Conservation (phyloP, 1,284 basidiomycete genomes). For the Ganoderma lucidum region DNA sequence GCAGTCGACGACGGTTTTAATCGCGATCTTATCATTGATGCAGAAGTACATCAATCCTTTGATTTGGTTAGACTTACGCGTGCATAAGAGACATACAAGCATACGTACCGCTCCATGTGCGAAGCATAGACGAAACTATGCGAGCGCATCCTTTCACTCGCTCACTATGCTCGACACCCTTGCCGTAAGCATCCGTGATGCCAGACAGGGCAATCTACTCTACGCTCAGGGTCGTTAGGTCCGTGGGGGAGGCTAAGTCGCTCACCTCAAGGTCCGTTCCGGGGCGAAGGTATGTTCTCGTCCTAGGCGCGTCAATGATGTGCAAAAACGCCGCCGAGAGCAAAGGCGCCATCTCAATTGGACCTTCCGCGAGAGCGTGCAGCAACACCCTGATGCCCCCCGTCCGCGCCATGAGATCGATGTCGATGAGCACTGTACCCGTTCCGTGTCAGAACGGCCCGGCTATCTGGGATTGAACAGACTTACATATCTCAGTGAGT, state of each 20-base stretch:
- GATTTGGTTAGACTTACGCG: background rate
- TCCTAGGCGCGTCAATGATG: slow-evolving; percentile 87
- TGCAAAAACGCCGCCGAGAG: slow-evolving; percentile 88
- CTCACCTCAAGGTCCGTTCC: slow-evolving; percentile 91
- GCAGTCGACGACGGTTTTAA: slow-evolving; percentile 87
- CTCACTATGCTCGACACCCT: slow-evolving; percentile 79
- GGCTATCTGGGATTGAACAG: slow-evolving; percentile 38
- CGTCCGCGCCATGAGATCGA: slow-evolving; percentile 82
- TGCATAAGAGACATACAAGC: background rate
- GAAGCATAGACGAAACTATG: slow-evolving; percentile 85
- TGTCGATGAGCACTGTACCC: slow-evolving; percentile 78
- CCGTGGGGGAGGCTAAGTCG: slow-evolving; percentile 12
- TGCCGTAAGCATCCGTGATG: slow-evolving; percentile 92
- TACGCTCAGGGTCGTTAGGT: slow-evolving; percentile 27
- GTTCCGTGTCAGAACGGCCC: slow-evolving; percentile 33
- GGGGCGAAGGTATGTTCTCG: slow-evolving; percentile 80
- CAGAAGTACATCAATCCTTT: slow-evolving; percentile 94
- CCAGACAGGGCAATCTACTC: slow-evolving; percentile 83
- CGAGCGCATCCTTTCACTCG: slow-evolving; percentile 80
- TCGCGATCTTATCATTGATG: slow-evolving; percentile 87
- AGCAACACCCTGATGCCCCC: slow-evolving; percentile 91
- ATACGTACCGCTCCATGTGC: slow-evolving; percentile 91
- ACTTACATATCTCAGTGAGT: slow-evolving; percentile 85
- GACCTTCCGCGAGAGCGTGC: slow-evolving; percentile 88
- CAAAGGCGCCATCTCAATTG: slow-evolving; percentile 84